A percentile compares a stretch with the other conserved stretches of the same genome.
Evolutionary conservation across 257 asterid species (phyloP).

Genomic region (Ocimum tenuiflorum): DNA sequence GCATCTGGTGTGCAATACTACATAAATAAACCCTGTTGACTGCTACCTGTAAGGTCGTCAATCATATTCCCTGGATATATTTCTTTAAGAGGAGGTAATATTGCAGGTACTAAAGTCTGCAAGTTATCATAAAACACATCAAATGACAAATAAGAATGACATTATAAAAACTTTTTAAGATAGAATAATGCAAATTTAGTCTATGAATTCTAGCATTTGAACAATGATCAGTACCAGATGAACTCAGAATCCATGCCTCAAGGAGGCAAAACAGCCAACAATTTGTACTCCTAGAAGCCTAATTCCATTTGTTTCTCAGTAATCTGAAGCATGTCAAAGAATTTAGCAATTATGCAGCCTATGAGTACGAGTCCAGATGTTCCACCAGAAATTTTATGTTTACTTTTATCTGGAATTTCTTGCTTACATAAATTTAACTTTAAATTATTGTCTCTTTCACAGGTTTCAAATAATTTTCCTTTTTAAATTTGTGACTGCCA

Average conservation of each 20-base stretch:
- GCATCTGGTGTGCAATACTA: neutral
- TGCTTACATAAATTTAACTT: neutral
- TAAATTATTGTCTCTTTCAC: neutral
- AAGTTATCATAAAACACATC: conserved; percentile 20
- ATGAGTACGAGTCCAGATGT: neutral
- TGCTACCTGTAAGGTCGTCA: conserved; percentile 71
- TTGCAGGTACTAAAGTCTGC: conserved; percentile 84
- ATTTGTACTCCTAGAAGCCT: neutral
- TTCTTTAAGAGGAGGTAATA: conserved; percentile 80
- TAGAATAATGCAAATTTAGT: neutral
- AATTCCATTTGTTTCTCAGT: neutral
- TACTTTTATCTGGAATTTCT: conserved; percentile 2
- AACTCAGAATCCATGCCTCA: neutral
- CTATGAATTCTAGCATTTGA: neutral
- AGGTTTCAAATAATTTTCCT: neutral
- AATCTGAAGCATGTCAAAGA: conserved; percentile 5
- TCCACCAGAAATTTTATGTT: conserved; percentile 1
- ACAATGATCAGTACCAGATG: neutral
- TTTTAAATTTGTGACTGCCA: neutral
- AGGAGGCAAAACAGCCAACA: neutral
- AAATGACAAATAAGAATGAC: conserved; percentile 5
- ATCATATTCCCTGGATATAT: conserved; percentile 83
- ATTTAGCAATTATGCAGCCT: neutral
- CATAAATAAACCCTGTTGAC: neutral
- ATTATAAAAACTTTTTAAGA: neutral